Base-by-base conservation (phyloP, 805 yeast species). In the Osmozyma mogii region DNA sequence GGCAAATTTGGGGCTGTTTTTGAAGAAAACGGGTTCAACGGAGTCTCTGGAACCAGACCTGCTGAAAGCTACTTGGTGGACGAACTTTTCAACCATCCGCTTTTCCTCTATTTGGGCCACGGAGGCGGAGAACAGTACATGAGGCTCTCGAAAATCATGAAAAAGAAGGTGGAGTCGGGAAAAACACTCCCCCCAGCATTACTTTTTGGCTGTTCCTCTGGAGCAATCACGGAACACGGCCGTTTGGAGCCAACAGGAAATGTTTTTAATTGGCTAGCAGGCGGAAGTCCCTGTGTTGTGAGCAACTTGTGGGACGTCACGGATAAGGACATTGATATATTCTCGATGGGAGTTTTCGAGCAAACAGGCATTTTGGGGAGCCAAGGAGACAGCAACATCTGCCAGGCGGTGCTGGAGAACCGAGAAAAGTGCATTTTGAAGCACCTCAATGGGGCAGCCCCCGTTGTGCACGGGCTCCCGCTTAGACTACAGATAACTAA, bases 261-360 rank as follows among this genome's bases (percentile, higher is more conserved):
- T 3, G 70, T 85, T 0, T 68, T 72, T 41, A 75, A 82, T 29
- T 87, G 87, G 64, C 51, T 92, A 16, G 58, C 71, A 7, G 92
- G 87, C 14, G 94, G 95, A 0, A 72, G 84, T 27, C 92, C 95
- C 0, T 68, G 82, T 75, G 68, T 85, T 1, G 57, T 92, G 21
- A 96, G 84, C 0, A 85, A 84, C 45, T 55, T 92, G 33, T 92
- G 98, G 98, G 96, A 87, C 52, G 96, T 92, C 4, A 92, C 97
- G 0, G 97, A 92, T 54, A 87, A 83, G 41, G 99, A 92, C 51
- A 84, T 85, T 29, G 97, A 92, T 53, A 68, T 66, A 43, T 85
- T 88, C 43, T 79, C 84, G 15, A 36, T 67, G 7, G 59, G 70
- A 3, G 50, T 84, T 22, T 68, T 92, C 40, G 65, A 67, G 3